Base-by-base conservation (phyloP, 2,329 filamentous ascomycete species). In the Xylaria sp. region DNA sequence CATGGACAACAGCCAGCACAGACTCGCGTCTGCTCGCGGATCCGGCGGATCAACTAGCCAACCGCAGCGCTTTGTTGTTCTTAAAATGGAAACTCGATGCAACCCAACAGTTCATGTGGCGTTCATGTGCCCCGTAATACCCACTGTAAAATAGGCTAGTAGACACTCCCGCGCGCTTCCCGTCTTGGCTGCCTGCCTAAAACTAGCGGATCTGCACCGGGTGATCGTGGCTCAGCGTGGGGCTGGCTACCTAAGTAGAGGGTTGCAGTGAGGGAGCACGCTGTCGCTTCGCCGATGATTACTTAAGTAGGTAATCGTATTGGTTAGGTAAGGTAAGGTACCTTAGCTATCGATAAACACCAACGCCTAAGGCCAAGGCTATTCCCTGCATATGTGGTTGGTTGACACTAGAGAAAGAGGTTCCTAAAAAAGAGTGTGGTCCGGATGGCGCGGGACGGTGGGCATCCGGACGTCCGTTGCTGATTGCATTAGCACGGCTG, bases 21-120 rank as follows among this genome's bases (percentile, higher is more conserved):
- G 4, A 15, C n/a, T 51, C 31, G n/a, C 4, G 17, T 48, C 25
- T 17, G 47, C 10, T n/a, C 10, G 25, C 6, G 41, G 23, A 49
- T 15, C 29, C 21, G 19, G 54, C 48, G 38, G 47, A 47, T n/a
- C 3, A 27, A 11, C 19, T 11, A 19, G 19, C 54, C 60, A 54
- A 58, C 44, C 48, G 44, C 51, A 41, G 54, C 49, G 17, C 25
- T 33, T 17, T 43, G 46, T 41, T 46, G 43, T 62, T 54, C 60
- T 62, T 62, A 62, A 62, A 62, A 59, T 62, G 60, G 60, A 58
- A 62, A 46, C 19, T 37, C 15, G 9, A 41, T 62, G 55, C 23
- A 17, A 62, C 60, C 17, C 40, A 19, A 23, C 11, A 25, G n/a
- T n/a, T n/a, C n/a, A n/a, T n/a, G n/a, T n/a, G n/a, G n/a, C n/a